These are phyloP conservation scores for Linum usitatissimum DNA, from an alignment of 345 rosid genomes.

Conservation along the genomic window DNA sequence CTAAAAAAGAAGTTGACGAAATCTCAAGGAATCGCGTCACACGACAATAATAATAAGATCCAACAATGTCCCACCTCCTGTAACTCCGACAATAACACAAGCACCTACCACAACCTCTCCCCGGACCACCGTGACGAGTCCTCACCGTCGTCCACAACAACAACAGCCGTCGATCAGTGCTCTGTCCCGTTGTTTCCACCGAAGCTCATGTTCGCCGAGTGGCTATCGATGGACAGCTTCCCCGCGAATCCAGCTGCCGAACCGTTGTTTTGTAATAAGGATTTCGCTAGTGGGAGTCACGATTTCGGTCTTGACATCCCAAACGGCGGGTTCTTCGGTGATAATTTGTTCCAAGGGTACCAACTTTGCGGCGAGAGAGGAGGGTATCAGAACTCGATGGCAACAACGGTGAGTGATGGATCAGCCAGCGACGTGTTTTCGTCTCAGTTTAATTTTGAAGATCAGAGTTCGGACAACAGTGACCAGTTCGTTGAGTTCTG, in stretches of 20 bases:
- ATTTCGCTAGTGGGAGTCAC: neutral
- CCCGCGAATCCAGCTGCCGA: neutral
- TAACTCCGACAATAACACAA: neutral
- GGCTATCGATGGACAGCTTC: slow-evolving; percentile 37
- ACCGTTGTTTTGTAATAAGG: neutral
- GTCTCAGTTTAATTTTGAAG: neutral
- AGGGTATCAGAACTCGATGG: neutral
- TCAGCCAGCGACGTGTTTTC: neutral
- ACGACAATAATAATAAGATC: neutral
- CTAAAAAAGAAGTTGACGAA: slow-evolving; percentile 8
- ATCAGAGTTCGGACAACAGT: neutral
- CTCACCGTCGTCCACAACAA: neutral
- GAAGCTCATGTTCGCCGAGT: slow-evolving; percentile 58
- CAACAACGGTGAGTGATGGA: neutral
- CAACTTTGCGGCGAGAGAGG: neutral
- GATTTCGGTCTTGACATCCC: neutral
- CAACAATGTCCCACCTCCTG: neutral
- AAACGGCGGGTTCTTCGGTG: neutral
- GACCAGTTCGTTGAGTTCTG: neutral
- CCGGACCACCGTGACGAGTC: neutral
- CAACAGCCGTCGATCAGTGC: neutral
- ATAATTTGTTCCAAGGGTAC: neutral
- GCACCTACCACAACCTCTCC: neutral
- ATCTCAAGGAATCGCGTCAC: neutral
- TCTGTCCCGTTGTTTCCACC: slow-evolving; percentile 17